These are phyloP conservation scores for Yamadazyma nakazawae DNA, from an alignment of 805 yeast species.

Conservation along the genomic window DNA sequence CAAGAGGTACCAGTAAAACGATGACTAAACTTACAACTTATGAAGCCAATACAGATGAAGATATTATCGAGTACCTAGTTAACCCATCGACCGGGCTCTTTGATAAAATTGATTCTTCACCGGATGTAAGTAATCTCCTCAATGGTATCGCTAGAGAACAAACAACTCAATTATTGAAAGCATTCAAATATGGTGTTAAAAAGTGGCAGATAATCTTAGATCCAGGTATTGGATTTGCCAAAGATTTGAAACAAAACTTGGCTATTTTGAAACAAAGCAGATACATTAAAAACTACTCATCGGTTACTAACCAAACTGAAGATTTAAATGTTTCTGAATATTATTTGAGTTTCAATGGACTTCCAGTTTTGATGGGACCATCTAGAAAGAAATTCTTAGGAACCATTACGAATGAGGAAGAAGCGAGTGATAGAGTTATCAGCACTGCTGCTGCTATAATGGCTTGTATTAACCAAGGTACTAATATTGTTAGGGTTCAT, in stretches of 20 bases:
- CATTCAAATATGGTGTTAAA: slow-evolving; percentile 59
- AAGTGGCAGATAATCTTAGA: slow-evolving; percentile 92
- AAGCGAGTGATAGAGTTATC: slow-evolving; percentile 59
- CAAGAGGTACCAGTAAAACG: slow-evolving; percentile 74
- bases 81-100: slow-evolving; percentile 23
- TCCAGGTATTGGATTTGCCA: slow-evolving; percentile 98
- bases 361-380: slow-evolving; percentile 80
- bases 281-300: slow-evolving; percentile 48
- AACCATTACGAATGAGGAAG: slow-evolving; percentile 54
- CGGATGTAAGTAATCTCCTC: slow-evolving; percentile 36
- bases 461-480: slow-evolving; percentile 67
- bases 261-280: slow-evolving; percentile 53
- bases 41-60: slow-evolving; percentile 33
- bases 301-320: slow-evolving; percentile 16
- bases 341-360: slow-evolving; percentile 45
- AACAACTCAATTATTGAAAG: slow-evolving; percentile 49
- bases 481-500: slow-evolving; percentile 86
- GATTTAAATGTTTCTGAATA: slow-evolving; percentile 13
- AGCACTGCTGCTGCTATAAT: slow-evolving; percentile 77
- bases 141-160: slow-evolving; percentile 67
- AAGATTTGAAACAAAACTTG: slow-evolving; percentile 66
- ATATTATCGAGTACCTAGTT: slow-evolving; percentile 35
- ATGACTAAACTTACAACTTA: slow-evolving; percentile 66
- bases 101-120: slow-evolving; percentile 13
- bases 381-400: slow-evolving; percentile 89